Evolutionary conservation across 352 stramenopile genomes (phyloP), one percentile per base, ranked within the genome.

Genomic region (Phytophthora pistaciae): DNA sequence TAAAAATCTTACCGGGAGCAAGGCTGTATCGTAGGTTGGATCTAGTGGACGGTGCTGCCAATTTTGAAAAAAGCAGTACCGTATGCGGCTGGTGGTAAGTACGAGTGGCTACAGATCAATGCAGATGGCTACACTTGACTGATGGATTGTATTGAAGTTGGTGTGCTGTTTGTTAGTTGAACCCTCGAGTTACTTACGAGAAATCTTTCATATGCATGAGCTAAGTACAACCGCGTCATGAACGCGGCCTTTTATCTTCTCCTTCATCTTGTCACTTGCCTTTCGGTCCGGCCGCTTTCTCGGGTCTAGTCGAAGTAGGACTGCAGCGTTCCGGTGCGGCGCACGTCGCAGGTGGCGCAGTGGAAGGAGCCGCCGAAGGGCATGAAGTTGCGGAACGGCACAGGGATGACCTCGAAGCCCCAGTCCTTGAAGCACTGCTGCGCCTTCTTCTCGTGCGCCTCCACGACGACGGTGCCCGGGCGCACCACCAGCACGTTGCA

Each of bases 351-450:
- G 27, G 90, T 96, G 40, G 91, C 91, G 72, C 91, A 97, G 79
- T 96, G 91, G 77, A 97, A 97, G 55, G 90, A 96, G 44, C 91
- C 91, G 31, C 91, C 91, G 62, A 97, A 97, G 21, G 91, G 91
- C 84, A 97, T 93, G 66, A 97, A 97, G 78, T 97, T 89, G 75
- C 91, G 90, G 78, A 97, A 97, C 16, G 91, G 91, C 48, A 97
- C 91, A 14, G 87, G 90, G 60, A 95, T 94, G 59, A 94, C 85
- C 59, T 95, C 84, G 63, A 97, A 97, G 58, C 91, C 91, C 91
- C 91, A 97, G 67, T 91, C 84, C 68, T 96, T 92, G 72, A 97
- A 97, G 36, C 82, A 81, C 57, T 92, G 77, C 65, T 92, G 85
- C 27, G 89, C 90, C 21, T 77, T 80, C 66, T 92, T 92, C 75